Evolutionary conservation across 2,329 filamentous ascomycete species (phyloP), one percentile per base, ranked within the genome.

Genomic region (Xylariales sp.): DNA sequence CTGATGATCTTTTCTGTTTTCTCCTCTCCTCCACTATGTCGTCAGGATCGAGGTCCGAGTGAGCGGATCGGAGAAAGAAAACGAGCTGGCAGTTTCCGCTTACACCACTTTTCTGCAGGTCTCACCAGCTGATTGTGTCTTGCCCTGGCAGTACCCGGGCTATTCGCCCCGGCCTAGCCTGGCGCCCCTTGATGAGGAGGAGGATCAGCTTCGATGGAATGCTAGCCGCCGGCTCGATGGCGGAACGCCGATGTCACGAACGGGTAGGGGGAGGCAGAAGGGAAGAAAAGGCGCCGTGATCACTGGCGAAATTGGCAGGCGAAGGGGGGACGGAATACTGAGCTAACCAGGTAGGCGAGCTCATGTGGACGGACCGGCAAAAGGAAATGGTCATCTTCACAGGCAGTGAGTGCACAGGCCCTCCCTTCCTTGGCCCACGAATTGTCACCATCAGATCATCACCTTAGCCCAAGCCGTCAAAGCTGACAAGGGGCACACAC

Each of bases 1-100:
- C 52, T 52, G 58, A 23, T 48, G 52, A 66, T 58, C 58, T n/a
- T 66, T 66, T 46, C 57, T 3, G n/a, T 46, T 49, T 62, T 45
- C 39, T 54, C 45, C 43, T 28, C 49, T n/a, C 57, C 14, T 28
- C 49, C 34, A 6, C 12, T 23, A 54, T 18, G 30, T 6, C n/a
- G 54, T 60, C 34, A 32, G 54, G 54, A 43, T 59, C 53, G 54
- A 32, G 34, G 18, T 53, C 64, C 64, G 64, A 63, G 48, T 43
- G 30, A 23, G 59, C 54, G 54, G 59, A 63, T 58, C 59, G 46
- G 54, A 18, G 30, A 16, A 16, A 50, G 48, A 50, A 30, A 30
- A 30, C 10, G 48, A 49, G 12, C 46, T 23, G 23, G 23, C 23
- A 23, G 23, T 23, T 23, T 23, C 23, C 23, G 23, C 23, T 8